Base-by-base conservation (phyloP, 345 rosid genomes). In the Ceriops zippeliana region DNA sequence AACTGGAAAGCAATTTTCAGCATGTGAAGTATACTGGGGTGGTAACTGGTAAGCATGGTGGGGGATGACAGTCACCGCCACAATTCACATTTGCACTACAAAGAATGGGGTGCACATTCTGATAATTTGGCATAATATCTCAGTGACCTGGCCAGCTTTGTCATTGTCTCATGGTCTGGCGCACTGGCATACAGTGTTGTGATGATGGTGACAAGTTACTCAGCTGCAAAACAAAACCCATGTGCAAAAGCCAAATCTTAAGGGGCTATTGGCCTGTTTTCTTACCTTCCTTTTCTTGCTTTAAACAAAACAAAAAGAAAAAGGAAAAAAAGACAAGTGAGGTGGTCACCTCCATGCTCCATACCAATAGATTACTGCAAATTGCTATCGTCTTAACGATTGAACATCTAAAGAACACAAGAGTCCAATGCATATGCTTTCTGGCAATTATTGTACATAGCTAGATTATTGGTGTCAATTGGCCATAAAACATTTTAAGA, bases 211-310 rank as follows among this genome's bases (percentile, higher is more conserved):
- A 81, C 76, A 13, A 46, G 52, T 63, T 66, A 19, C 68, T 62
- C 63, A 47, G 59, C 66, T 56, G 20, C 58, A 32, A 27, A 58
- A 59, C 51, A 52, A 30, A 22, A 53, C 76, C 78, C 81, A 79
- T 56, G 81, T 73, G 85, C 80, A 62, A 82, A 76, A 76, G 81
- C 85, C 85, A 51, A 62, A 21, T 28, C 61, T 64, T 65, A 26
- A 49, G 75, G 70, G 24, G 16, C 71, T 42, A 37, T 47, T 74
- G 61, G 53, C n/a, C 24, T 1, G 52, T 24, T 15, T 42, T 42
- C 17, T 42, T 3, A 42, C 49, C 4, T 42, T 54, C 1, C 58
- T 3, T 17, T n/a, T 21, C 20, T 42, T 42, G 2, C 8, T 2
- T 42, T 24, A 24, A 24, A 24, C 26, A 1, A 24, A 24, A 24